phyloP scores from a whole-genome alignment of 192 early-diverging fungal genomes.

The Umbelopsis isabellina region DNA sequence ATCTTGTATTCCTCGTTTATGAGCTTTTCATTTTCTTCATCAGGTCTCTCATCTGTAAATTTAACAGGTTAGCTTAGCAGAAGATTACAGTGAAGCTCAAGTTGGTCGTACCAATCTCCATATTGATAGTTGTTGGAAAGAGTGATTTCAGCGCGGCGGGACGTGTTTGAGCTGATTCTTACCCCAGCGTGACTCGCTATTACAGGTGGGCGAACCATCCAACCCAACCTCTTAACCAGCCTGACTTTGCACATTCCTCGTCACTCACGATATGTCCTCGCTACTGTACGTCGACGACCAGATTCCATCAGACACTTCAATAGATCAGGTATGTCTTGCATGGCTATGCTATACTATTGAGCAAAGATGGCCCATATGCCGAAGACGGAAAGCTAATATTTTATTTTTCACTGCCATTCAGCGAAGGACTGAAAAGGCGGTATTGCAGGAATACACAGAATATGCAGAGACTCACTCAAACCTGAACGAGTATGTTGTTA shows the following conservation, averaged over 20 bases:
- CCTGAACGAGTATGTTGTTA: constrained; percentile 22
- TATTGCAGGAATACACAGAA: constrained; percentile 31
- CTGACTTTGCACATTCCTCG: background rate
- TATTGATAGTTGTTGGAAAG: background rate
- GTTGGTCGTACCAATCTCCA: constrained; percentile 2
- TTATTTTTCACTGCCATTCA: background rate
- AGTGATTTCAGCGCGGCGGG: background rate
- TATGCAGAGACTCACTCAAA: constrained; percentile 29
- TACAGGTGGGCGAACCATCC: background rate
- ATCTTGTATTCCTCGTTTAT: constrained; percentile 98
- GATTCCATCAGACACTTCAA: constrained; percentile 60
- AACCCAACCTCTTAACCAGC: background rate
- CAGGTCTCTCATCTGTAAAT: background rate
- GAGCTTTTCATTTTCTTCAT: constrained; percentile 70
- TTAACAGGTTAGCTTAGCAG: background rate
- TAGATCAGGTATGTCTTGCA: constrained; percentile 53
- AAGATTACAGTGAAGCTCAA: too few species aligned
- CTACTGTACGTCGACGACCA: constrained; percentile 55
- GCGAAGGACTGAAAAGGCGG: constrained; percentile 16
- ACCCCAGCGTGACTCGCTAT: background rate
- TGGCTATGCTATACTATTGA: background rate
- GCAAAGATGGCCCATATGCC: background rate
- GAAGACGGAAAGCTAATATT: background rate
- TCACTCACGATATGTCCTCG: background rate
- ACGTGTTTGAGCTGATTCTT: constrained; percentile 1